A percentile compares a stretch with the other conserved stretches of the same genome.
phyloP scores from a whole-genome alignment of 2,329 filamentous ascomycete species.

The Epichloe festucae region DNA sequence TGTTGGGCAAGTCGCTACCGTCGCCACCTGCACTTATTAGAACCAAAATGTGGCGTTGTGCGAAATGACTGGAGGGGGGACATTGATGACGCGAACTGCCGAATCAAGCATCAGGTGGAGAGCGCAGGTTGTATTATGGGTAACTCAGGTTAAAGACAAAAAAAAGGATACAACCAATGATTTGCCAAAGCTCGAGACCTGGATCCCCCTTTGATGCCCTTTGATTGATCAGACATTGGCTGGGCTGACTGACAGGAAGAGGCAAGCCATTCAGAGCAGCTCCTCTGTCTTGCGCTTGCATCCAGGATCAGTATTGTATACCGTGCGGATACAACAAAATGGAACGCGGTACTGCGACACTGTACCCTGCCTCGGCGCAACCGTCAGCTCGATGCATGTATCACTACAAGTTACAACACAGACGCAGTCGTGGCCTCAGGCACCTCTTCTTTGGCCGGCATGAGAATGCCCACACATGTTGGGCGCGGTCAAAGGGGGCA shows the following conservation, averaged over 20 bases:
- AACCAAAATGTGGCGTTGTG: not conserved
- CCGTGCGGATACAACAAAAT: conserved; percentile 16
- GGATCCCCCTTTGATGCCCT: not conserved
- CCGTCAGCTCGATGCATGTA: conserved; percentile 19
- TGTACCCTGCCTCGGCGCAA: conserved; percentile 24
- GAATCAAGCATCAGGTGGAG: not conserved
- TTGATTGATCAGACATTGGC: not conserved
- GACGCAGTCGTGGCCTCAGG: too few relatives aligned
- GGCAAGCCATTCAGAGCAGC: not conserved
- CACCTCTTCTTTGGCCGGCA: too few relatives aligned
- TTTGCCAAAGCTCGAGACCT: not conserved
- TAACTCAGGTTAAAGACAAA: not conserved
- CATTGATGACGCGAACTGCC: not conserved
- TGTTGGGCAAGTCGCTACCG: not conserved
- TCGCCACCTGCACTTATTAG: not conserved
- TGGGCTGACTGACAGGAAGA: not conserved
- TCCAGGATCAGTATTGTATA: conserved; percentile 17
- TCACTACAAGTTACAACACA: conserved; percentile 15
- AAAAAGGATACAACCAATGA: not conserved
- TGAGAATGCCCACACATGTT: not conserved
- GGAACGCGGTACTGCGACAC: conserved; percentile 17
- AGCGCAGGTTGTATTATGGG: not conserved
- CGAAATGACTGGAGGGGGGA: not conserved
- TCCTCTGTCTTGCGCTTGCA: not conserved
- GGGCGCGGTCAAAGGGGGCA: not conserved